Evolutionary conservation across 768 basidiomycete genomes (phyloP).

Genomic region (Coprinellus aureogranulatus): DNA sequence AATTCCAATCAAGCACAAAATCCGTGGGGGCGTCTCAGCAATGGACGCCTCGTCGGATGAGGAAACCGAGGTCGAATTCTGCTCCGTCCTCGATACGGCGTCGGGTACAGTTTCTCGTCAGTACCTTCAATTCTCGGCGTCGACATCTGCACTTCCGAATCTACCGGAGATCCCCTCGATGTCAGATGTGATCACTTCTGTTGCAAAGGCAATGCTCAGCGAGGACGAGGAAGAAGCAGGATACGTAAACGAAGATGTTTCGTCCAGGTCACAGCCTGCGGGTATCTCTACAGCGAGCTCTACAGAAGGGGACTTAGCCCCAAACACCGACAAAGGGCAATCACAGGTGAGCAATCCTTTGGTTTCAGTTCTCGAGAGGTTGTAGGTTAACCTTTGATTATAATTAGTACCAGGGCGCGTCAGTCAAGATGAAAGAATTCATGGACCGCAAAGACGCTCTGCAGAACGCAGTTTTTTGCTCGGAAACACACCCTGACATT

Average conservation of each 20-base stretch:
- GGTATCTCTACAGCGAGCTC: too few species aligned
- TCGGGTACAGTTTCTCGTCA: background rate
- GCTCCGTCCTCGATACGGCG: background rate
- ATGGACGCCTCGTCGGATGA: background rate
- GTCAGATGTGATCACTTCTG: too few species aligned
- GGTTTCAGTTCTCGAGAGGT: too few species aligned
- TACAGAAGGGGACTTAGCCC: too few species aligned
- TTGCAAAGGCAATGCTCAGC: too few species aligned
- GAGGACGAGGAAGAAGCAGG: too few species aligned
- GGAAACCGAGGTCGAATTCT: background rate
- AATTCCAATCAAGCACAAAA: background rate
- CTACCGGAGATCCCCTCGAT: too few species aligned
- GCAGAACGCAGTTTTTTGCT: background rate
- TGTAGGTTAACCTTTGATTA: background rate
- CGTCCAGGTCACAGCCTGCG: too few species aligned
- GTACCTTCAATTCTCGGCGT: background rate
- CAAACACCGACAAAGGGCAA: too few species aligned
- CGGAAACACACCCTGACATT: background rate
- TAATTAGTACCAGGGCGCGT: background rate
- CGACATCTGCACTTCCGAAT: background rate
- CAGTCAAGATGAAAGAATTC: background rate
- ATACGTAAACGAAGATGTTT: too few species aligned
- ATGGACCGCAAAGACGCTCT: background rate
- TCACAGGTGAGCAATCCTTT: too few species aligned
- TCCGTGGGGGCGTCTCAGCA: background rate